Conservation (phyloP, 805 yeast species). For the Yueomyces sinensis region DNA sequence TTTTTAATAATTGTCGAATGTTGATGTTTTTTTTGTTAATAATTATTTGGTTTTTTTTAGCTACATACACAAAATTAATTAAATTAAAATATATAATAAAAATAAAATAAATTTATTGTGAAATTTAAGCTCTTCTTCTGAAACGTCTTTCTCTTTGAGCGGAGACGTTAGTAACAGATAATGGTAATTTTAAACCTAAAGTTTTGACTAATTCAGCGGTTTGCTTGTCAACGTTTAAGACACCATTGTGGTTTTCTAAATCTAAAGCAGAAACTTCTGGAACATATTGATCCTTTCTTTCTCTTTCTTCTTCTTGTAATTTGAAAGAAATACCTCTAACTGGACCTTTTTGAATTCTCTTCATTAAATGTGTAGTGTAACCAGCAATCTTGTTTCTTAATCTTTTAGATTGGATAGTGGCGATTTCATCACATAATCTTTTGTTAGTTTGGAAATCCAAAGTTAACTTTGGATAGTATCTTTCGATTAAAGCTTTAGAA, state of each 20-base stretch:
- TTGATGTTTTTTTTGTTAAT: background rate
- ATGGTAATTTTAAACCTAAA: conserved; percentile 82
- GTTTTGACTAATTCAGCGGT: conserved; percentile 90
- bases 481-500: conserved; percentile 98
- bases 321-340: conserved; percentile 99
- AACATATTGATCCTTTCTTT: conserved; percentile 99
- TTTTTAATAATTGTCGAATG: background rate
- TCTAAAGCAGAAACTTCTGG: conserved; percentile 99
- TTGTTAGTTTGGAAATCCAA: conserved; percentile 99
- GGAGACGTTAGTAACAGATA: conserved; percentile 75
- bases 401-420: conserved; percentile 98
- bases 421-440: conserved; percentile 97
- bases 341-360: conserved; percentile 99
- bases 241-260: conserved; percentile 90
- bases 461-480: conserved; percentile 99
- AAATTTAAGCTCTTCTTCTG: conserved; percentile 73
- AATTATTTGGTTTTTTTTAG: background rate
- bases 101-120: no score
- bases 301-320: conserved; percentile 99
- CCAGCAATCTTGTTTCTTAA: conserved; percentile 99
- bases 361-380: conserved; percentile 99
- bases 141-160: conserved; percentile 86
- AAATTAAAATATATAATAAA: no score
- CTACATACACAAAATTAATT: background rate
- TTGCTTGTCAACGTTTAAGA: conserved; percentile 93